Base-by-base conservation (phyloP, 805 yeast species). In the Sugiyamaella chiloensis region DNA sequence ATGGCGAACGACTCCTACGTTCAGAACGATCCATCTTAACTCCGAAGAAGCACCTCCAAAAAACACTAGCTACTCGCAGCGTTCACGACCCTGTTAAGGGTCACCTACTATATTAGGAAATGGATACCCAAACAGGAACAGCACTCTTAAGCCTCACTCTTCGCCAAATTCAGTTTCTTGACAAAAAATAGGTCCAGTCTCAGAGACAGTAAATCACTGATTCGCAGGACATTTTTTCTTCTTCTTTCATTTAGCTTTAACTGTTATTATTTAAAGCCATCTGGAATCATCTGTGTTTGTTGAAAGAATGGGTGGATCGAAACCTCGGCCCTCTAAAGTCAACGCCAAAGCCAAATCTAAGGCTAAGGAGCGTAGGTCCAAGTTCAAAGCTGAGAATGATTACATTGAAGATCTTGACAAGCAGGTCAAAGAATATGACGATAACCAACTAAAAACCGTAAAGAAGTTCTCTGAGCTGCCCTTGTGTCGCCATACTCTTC, bases 391-490 rank as follows among this genome's bases (percentile, higher is more conserved):
- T 47, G 76, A 72, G 40, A 54, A 59, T 24, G 66, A 65, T 11
- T 60, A 61, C 20, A 58, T 74, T n/a, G 55, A 67, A 29, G 64
- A 62, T 2, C 65, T 87, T n/a, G 75, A 76, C 50, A 62, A 70
- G 17, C 68, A 71, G 50, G 75, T 84, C 34, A 70, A 76, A 19
- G 80, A 76, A 36, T 79, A 74, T 56, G 86, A 56, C 5, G 41
- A 44, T 20, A 52, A 45, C 2, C 56, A 56, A n/a, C 48, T 56
- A 16, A 54, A 55, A 21, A 48, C 66, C 19, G 61, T 75, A 2
- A 62, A 74, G 2, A 80, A 79, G 53, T 89, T 89, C 62, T 73
- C 74, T 44, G 90, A 90, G 50, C 72, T 90, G n/a, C 96, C 97
- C 6, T 63, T 90, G 24, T 76, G 89, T 2, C 61, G 69, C 6